phyloP scores from a whole-genome alignment of 257 asterid genomes.

The Sherardia arvensis region DNA sequence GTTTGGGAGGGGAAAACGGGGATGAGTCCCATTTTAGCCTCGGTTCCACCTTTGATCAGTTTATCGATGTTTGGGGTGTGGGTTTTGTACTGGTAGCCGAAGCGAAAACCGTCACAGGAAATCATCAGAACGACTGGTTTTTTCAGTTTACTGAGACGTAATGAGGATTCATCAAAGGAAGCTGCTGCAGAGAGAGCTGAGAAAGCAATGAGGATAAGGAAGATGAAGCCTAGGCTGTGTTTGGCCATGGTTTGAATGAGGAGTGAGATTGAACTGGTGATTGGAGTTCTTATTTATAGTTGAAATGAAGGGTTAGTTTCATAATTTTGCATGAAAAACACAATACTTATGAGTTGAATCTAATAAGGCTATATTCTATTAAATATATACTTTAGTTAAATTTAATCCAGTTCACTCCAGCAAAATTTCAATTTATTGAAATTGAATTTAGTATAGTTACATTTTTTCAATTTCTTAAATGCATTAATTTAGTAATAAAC shows the following conservation, averaged over 20 bases:
- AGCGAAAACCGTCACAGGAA: conserved; percentile 62
- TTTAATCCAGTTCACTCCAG: too few relatives aligned
- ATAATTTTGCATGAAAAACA: too few relatives aligned
- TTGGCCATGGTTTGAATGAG: neutral
- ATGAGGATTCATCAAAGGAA: conserved; percentile 18
- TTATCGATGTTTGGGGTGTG: conserved; percentile 39
- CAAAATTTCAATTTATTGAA: too few relatives aligned
- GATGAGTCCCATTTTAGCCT: conserved; percentile 46
- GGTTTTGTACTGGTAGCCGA: conserved; percentile 62
- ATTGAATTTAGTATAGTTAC: too few relatives aligned
- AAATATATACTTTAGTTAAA: too few relatives aligned
- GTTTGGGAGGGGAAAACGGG: conserved; percentile 62
- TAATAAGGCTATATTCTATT: too few relatives aligned
- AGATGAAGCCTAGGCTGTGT: neutral
- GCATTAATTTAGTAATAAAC: too few relatives aligned
- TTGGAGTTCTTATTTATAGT: too few relatives aligned
- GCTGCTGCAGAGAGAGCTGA: neutral
- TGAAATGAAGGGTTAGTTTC: too few relatives aligned
- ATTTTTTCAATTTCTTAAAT: too few relatives aligned
- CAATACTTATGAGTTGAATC: too few relatives aligned
- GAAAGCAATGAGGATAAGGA: neutral
- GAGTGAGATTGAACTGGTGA: too few relatives aligned
- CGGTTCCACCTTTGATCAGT: conserved; percentile 48
- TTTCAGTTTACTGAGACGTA: conserved; percentile 37
- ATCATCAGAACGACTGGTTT: conserved; percentile 47